Conservation (phyloP, 2,329 filamentous ascomycete species). For the Paraconiothyrium brasiliense region DNA sequence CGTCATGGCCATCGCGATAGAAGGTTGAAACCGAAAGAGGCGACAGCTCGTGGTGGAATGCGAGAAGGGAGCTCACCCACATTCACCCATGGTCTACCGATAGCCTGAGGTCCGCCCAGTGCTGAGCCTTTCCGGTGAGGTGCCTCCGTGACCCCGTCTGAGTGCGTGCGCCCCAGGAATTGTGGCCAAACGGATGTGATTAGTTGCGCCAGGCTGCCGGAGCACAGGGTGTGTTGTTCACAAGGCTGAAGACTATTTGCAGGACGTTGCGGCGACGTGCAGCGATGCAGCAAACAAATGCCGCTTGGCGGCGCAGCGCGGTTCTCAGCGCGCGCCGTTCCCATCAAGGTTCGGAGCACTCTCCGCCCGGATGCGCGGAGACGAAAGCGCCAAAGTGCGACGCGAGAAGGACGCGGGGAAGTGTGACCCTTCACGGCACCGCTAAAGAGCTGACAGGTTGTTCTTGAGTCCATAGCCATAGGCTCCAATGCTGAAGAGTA, state of each 20-base stretch:
- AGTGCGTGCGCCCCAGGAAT: neutral
- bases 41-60: neutral
- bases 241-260: slow-evolving; percentile 3
- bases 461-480: too few relatives aligned
- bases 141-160: neutral
- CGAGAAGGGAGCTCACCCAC: neutral
- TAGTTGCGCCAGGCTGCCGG: neutral
- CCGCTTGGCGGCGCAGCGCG: slow-evolving; percentile 1
- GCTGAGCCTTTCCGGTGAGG: slow-evolving; percentile 8
- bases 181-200: slow-evolving; percentile 5
- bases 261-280: slow-evolving; percentile 6
- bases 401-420: slow-evolving; percentile 1
- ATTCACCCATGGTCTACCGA: slow-evolving; percentile 6
- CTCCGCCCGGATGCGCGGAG: slow-evolving; percentile 3
- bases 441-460: too few relatives aligned
- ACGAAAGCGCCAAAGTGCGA: slow-evolving; percentile 1
- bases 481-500: too few relatives aligned
- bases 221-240: slow-evolving; percentile 5
- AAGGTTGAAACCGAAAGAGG: neutral
- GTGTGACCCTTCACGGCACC: neutral
- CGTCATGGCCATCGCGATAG: neutral
- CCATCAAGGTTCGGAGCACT: neutral
- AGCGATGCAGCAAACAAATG: slow-evolving; percentile 3
- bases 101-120: neutral
- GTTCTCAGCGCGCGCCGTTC: slow-evolving; percentile 3